Conservation (phyloP, 1,284 basidiomycete species). For the Tylopilus sp. region DNA sequence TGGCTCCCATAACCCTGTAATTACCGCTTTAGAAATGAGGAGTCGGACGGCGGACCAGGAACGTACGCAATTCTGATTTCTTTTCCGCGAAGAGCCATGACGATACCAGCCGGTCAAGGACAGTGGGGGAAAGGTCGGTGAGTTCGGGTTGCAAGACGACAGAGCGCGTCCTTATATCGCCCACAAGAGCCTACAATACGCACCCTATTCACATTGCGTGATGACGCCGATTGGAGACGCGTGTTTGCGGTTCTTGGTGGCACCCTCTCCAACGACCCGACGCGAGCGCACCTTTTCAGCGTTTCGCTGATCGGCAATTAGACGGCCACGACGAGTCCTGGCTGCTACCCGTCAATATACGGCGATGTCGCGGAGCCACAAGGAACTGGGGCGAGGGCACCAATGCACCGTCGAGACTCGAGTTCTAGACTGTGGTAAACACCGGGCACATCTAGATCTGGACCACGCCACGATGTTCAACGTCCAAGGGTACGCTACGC, state of each 20-base stretch:
- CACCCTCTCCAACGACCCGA: background rate
- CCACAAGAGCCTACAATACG: conserved; percentile 7
- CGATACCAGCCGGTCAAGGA: background rate
- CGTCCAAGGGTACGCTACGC: conserved; percentile 6
- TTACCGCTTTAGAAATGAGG: conserved; percentile 1
- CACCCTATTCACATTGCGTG: conserved; percentile 16
- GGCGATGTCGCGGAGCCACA: conserved; percentile 19
- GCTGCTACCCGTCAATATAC: conserved; percentile 20
- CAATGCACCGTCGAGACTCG: conserved; percentile 2
- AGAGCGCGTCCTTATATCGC: conserved; percentile 20
- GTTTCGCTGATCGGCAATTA: conserved; percentile 31
- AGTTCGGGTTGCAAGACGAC: conserved; percentile 1
- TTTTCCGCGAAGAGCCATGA: conserved; percentile 31
- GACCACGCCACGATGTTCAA: conserved; percentile 4
- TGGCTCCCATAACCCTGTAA: conserved; percentile 46
- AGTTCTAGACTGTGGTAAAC: conserved; percentile 3
- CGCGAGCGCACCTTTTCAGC: conserved; percentile 18
- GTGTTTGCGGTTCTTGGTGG: conserved; percentile 16
- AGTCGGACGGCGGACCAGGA: background rate
- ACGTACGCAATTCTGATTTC: conserved; percentile 36
- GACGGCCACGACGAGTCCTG: conserved; percentile 31
- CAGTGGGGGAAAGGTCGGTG: background rate
- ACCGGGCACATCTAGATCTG: conserved; percentile 19
- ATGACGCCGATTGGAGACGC: conserved; percentile 10
- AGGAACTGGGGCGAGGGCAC: conserved; percentile 1